Evolutionary conservation across 129 eudicot species (phyloP), one percentile per base, ranked within the genome.

Genomic region (Pseudognaphalium luteoalbum): DNA sequence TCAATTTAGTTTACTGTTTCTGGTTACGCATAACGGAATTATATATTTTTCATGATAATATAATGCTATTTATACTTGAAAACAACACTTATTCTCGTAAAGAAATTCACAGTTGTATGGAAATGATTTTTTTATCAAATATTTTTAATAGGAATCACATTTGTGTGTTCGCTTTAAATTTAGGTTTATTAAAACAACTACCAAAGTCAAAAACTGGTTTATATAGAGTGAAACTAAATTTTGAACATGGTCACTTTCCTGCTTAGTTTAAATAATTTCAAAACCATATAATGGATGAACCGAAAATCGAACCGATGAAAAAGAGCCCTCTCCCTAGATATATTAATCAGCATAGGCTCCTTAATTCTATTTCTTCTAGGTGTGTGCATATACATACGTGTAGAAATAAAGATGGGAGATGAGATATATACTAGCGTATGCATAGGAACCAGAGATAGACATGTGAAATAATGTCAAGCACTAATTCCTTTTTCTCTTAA

Each of bases 31-130:
- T 50, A 28, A 25, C 8, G 4, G 17, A 70, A 69, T 44, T 44
- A 69, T 69, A 33, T 66, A 69, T 22, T 41, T 42, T 42, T 6
- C 2, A 68, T 47, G 17, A 47, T 47, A 14, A 11, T 47, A 42
- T 22, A 50, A 47, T 47, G 16, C 32, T 16, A 70, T 16, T 16
- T 17, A 7, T 28, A 51, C 30, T 50, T 51, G 47, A 71, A 71
- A 47, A 70, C 0, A 39, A 10, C 42, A 71, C 64, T 71, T 42
- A 52, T 51, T 29, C 62, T 51, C 9, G 21, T 32, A 7, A 8
- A 68, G 72, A 44, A 51, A 51, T 50, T 71, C 63, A 71, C n/a
- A 71, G 17, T 64, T 44, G 74, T 70, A 44, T 25, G 35, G 5
- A 47, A 47, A 47, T 47, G 54, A 12, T 47, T 47, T 44, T 44